phyloP scores from a whole-genome alignment of 306 rosid species.

The Vigna reflexopilosa region DNA sequence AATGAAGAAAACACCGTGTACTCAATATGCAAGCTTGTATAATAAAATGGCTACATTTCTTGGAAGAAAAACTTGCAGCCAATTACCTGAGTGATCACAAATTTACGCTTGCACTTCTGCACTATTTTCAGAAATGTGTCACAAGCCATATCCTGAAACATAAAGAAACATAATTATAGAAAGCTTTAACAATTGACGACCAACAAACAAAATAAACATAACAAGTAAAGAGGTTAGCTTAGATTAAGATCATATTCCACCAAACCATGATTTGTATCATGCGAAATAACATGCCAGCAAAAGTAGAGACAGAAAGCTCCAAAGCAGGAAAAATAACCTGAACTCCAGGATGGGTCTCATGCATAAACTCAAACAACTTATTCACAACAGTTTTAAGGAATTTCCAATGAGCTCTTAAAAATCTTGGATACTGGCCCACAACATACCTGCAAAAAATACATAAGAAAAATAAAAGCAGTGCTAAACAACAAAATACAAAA shows the following conservation, averaged over 20 bases:
- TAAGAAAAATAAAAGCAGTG: not conserved
- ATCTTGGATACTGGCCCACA: slow-evolving; percentile 97
- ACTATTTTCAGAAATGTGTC: slow-evolving; percentile 96
- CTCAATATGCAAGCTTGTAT: not conserved
- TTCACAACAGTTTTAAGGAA: slow-evolving; percentile 94
- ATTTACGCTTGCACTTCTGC: slow-evolving; percentile 96
- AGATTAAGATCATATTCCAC: not conserved
- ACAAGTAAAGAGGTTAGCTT: not conserved
- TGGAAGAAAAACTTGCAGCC: not conserved
- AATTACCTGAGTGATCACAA: slow-evolving; percentile 86
- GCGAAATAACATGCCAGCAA: too few species aligned
- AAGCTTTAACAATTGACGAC: not conserved
- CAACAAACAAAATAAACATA: not conserved
- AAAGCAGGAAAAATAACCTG: slow-evolving; percentile 64
- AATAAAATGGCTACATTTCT: not conserved
- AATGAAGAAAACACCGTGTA: not conserved
- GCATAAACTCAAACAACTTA: slow-evolving; percentile 98
- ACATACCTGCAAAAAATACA: slow-evolving; percentile 76
- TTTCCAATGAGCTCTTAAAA: slow-evolving; percentile 97
- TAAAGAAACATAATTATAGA: not conserved
- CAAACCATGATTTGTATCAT: not conserved
- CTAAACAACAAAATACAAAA: not conserved
- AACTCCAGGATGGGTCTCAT: slow-evolving; percentile 99
- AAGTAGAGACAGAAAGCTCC: not conserved
- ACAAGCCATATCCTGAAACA: slow-evolving; percentile 96